Percentiles rank a stretch among this genome's conserved stretches.
Conservation (phyloP, 2,329 filamentous ascomycete genomes). For the Furcasterigmium sp. region DNA sequence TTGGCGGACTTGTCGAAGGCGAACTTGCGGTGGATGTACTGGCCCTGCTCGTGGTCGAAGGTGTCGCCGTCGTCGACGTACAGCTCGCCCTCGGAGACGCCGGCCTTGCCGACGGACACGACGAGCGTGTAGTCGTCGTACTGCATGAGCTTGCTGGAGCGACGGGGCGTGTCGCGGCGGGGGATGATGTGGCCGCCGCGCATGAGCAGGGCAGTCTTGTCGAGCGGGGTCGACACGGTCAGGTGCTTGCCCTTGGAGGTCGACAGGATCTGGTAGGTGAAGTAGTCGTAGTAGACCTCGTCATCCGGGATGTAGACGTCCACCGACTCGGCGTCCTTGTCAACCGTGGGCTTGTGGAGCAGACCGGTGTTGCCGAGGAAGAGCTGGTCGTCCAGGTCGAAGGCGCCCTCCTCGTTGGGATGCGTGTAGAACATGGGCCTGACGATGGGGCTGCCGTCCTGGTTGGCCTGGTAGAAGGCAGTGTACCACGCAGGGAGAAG, state of each 20-base stretch:
- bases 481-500: constrained; percentile 95
- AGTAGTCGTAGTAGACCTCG: constrained; percentile 93
- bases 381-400: constrained; percentile 86
- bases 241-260: constrained; percentile 65
- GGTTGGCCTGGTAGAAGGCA: constrained; percentile 84
- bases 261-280: constrained; percentile 71
- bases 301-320: constrained; percentile 86
- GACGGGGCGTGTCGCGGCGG: constrained; percentile 79
- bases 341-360: constrained; percentile 85
- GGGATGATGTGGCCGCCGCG: constrained; percentile 89
- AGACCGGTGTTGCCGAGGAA: constrained; percentile 86
- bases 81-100: constrained; percentile 67
- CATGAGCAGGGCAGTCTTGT: constrained; percentile 86
- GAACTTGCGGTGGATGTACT: constrained; percentile 84
- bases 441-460: constrained; percentile 79
- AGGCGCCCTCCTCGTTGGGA: constrained; percentile 79
- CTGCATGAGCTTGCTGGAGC: constrained; percentile 83
- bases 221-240: constrained; percentile 70
- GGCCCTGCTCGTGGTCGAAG: constrained; percentile 80
- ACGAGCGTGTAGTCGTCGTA: constrained; percentile 95
- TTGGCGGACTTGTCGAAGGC: constrained; percentile 40
- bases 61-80: constrained; percentile 94
- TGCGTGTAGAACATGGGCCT: constrained; percentile 92
- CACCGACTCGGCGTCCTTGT: constrained; percentile 65
- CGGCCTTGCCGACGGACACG: constrained; percentile 60